Percentiles rank a stretch among this genome's conserved stretches.
phyloP scores from a whole-genome alignment of 192 early-diverging fungal genomes.

The Podila minutissima region DNA sequence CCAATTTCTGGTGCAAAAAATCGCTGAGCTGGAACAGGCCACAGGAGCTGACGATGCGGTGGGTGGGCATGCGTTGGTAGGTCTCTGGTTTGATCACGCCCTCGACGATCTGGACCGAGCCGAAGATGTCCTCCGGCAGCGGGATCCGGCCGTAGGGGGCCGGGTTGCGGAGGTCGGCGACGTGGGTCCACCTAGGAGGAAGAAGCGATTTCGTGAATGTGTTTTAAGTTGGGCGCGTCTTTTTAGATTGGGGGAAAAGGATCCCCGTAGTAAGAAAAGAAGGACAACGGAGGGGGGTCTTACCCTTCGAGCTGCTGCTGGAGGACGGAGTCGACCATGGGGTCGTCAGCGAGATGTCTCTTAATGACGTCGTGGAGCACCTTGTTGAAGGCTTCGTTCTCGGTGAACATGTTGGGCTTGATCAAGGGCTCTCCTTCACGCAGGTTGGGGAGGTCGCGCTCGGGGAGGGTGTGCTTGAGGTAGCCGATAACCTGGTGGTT shows the following conservation, averaged over 20 bases:
- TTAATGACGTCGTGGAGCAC: constrained; percentile 27
- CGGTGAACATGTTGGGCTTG: constrained; percentile 32
- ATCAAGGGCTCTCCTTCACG: constrained; percentile 4
- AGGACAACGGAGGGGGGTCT: neutral
- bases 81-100: constrained; percentile 57
- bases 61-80: constrained; percentile 68
- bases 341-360: constrained; percentile 21
- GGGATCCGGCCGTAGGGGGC: constrained; percentile 59
- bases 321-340: constrained; percentile 23
- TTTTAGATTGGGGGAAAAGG: neutral
- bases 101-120: constrained; percentile 60
- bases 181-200: constrained; percentile 32
- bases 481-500: constrained; percentile 33
- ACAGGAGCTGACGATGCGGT: constrained; percentile 61
- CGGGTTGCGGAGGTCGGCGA: constrained; percentile 39
- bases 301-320: constrained; percentile 49
- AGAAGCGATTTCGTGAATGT: neutral
- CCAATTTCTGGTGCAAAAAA: constrained; percentile 53
- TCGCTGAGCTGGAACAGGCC: constrained; percentile 64
- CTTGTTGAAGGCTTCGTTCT: constrained; percentile 36
- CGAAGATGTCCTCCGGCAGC: constrained; percentile 70
- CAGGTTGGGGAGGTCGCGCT: neutral
- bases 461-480: neutral
- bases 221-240: too few species aligned
- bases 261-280: neutral